These are phyloP conservation scores for Salvia miltiorrhiza DNA, from an alignment of 257 asterid genomes.

Conservation along the genomic window DNA sequence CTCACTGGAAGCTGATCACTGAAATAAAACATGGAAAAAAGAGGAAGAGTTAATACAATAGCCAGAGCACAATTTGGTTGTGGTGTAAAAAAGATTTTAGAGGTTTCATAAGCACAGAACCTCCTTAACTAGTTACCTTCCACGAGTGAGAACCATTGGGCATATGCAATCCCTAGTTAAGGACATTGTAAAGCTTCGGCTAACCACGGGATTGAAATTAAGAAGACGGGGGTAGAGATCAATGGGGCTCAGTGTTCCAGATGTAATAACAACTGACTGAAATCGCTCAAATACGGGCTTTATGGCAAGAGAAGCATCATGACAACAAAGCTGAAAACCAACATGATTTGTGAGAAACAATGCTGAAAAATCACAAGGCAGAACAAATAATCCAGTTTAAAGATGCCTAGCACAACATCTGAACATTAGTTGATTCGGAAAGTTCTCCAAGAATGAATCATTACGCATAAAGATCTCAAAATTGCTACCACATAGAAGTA, in stretches of 20 bases:
- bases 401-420: background rate
- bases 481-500: background rate
- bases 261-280: slow-evolving; percentile 94
- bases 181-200: slow-evolving; percentile 96
- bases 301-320: slow-evolving; percentile 98
- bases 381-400: background rate
- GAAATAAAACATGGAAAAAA: slow-evolving; percentile 19
- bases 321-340: slow-evolving; percentile 84
- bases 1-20: slow-evolving; percentile 99
- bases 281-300: slow-evolving; percentile 97
- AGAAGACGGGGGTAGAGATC: slow-evolving; percentile 98
- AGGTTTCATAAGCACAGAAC: slow-evolving; percentile 7
- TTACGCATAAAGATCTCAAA: background rate
- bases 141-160: slow-evolving; percentile 97
- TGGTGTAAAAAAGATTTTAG: background rate
- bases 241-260: slow-evolving; percentile 98
- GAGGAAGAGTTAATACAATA: background rate
- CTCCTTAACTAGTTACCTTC: slow-evolving; percentile 52
- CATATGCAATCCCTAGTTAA: slow-evolving; percentile 98
- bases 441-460: background rate
- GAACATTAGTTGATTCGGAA: background rate
- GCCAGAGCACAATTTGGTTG: slow-evolving; percentile 4
- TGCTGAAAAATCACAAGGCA: background rate
- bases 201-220: slow-evolving; percentile 86
- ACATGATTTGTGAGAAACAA: slow-evolving; percentile 14